Base-by-base conservation (phyloP, 352 stramenopile genomes). In the Globisporangium spinosum region DNA sequence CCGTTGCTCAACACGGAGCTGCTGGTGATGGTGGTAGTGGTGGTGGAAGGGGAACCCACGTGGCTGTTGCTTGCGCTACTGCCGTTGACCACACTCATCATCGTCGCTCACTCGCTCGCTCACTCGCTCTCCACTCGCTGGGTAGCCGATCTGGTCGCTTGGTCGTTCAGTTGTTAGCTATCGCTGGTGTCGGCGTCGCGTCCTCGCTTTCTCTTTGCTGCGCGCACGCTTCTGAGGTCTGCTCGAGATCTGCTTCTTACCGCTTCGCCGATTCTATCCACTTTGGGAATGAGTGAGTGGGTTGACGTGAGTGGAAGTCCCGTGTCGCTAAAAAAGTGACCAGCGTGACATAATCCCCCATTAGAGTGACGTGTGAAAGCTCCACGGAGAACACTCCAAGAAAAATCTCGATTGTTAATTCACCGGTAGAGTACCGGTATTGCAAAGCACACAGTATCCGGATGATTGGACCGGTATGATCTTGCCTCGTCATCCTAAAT, bases 71-170 rank as follows among this genome's bases (percentile, higher is more conserved):
- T 71, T 22, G 32, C 40, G 69, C 70, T 68, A 35, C 60, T 71
- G 68, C 70, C 70, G 70, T 75, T 63, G 70, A 75, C 70, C 66
- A 72, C 70, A 70, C 70, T 75, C 70, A 69, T 71, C 64, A 40
- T 47, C 59, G 38, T 27, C 45, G n/a, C 22, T 22, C n/a, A 4
- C 53, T 32, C 40, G 27, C 17, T 61, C 32, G 56, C 13, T 61
- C 29, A 17, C 22, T 59, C 54, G 13, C 25, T 22, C 43, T n/a
- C 15, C 40, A n/a, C 40, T n/a, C 40, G 12, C 35, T 43, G 12
- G 35, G 35, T 43, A 43, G 3, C 35, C 35, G 9, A 13, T 15
- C 35, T 43, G 3, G 35, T 43, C 35, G 35, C 35, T 43, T 43
- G 35, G 35, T 43, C 35, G 35, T 43, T 43, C 35, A 17, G 35